Evolutionary conservation across 345 rosid species (phyloP).

Genomic region (Bruguiera sexangula): DNA sequence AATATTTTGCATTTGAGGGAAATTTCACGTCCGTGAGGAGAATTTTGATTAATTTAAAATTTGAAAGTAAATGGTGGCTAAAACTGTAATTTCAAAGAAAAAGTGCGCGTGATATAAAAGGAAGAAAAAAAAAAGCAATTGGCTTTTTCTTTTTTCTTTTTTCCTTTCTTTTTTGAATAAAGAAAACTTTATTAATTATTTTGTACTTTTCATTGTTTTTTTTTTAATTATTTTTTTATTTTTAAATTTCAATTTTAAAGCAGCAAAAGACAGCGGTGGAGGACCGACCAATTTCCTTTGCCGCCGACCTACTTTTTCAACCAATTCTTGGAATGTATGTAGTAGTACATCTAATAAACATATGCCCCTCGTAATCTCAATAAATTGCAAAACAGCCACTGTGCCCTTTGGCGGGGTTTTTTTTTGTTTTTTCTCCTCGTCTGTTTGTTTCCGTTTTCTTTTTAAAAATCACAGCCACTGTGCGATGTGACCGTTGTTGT

Average conservation of each 20-base stretch:
- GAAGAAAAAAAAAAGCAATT: slow-evolving; percentile 11
- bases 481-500: too few relatives aligned
- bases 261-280: slow-evolving; percentile 23
- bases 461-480: too few relatives aligned
- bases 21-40: slow-evolving; percentile 60
- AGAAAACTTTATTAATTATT: neutral
- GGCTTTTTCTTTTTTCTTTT: slow-evolving; percentile 9
- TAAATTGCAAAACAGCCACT: slow-evolving; percentile 34
- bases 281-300: slow-evolving; percentile 30
- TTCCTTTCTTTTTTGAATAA: neutral
- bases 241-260: slow-evolving; percentile 26
- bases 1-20: slow-evolving; percentile 51
- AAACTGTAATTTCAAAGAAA: slow-evolving; percentile 24
- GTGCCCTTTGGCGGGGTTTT: neutral
- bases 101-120: slow-evolving; percentile 5
- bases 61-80: slow-evolving; percentile 14
- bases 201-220: neutral
- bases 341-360: neutral
- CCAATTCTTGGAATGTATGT: slow-evolving; percentile 13
- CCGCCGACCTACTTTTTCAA: slow-evolving; percentile 46
- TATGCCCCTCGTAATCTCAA: neutral
- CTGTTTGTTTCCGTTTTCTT: neutral
- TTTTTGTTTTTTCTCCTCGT: too few relatives aligned
- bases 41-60: slow-evolving; percentile 39
- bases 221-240: neutral